Base-by-base conservation (phyloP, 2,329 filamentous ascomycete species). In the Laburnicola sp. region DNA sequence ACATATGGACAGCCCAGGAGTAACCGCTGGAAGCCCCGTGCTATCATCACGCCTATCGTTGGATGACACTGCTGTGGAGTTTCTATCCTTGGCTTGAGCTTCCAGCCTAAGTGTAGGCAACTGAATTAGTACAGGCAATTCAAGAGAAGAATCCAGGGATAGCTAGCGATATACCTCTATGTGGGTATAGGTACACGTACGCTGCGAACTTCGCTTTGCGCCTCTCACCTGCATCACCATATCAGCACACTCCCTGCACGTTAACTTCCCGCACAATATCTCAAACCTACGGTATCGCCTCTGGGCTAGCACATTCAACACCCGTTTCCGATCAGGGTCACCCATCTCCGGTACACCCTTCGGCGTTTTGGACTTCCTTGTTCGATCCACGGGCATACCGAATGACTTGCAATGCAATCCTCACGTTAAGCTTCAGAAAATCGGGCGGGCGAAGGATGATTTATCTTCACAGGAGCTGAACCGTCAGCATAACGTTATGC, bases 281-380 rank as follows among this genome's bases (percentile, higher is more conserved):
- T 9, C 23, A 6, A 0, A 35, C 65, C 31, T 54, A 68, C 65
- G 62, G 44, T 70, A 70, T 59, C 66, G 56, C 34, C 66, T 58
- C 41, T 70, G 66, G 3, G 65, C 66, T 4, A 70, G 43, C 0
- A 70, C 63, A 50, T 68, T 70, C 3, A 70, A 50, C 37, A 68
- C 59, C 36, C 66, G 55, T 51, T 68, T 68, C 30, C 66, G 54
- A 38, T 70, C 66, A 3, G 66, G 66, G 51, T 68, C 54, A 3
- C 66, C 65, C 10, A 40, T 38, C 5, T 54, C 47, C 26, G 66
- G 66, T 7, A 69, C 58, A 2, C 46, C 41, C 22, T 56, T 50
- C 7, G 58, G 49, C n/a, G 53, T 63, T 28, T 56, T 60, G 26
- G 56, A 56, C 41, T 63, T 66, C 30, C 48, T 59, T n/a, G 51